phyloP scores from a whole-genome alignment of 2,329 filamentous ascomycete genomes.

The Xenoacremonium recifei region DNA sequence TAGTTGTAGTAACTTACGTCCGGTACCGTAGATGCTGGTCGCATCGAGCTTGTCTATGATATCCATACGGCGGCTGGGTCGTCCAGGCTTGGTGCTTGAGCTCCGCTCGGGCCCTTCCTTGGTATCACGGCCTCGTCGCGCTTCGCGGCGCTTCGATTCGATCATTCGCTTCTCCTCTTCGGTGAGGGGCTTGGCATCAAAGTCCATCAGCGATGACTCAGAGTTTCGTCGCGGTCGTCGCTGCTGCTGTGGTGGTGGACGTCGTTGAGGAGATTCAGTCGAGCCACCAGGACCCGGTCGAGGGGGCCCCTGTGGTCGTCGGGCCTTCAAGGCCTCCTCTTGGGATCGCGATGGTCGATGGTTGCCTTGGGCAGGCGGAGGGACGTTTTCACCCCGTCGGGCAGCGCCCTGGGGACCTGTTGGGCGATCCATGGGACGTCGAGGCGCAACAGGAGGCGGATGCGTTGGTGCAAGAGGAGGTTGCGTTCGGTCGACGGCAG shows the following conservation, averaged over 20 bases:
- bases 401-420: conserved; percentile 13
- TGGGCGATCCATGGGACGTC: conserved; percentile 32
- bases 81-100: conserved; percentile 42
- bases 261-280: conserved; percentile 40
- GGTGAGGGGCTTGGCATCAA: conserved; percentile 55
- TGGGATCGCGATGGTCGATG: conserved; percentile 66
- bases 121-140: conserved; percentile 20
- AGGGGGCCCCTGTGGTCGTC: conserved; percentile 35
- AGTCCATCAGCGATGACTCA: conserved; percentile 69
- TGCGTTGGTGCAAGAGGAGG: no score
- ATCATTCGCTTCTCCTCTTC: conserved; percentile 49
- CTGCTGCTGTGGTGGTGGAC: conserved; percentile 32
- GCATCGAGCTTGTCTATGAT: conserved; percentile 96
- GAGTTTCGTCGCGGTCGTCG: conserved; percentile 70
- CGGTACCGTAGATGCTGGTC: conserved; percentile 91
- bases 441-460: conserved; percentile 36
- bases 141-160: conserved; percentile 32
- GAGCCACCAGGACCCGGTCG: conserved; percentile 27
- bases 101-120: conserved; percentile 37
- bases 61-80: conserved; percentile 62
- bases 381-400: conserved; percentile 43
- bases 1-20: conserved; percentile 58
- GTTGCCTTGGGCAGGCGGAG: conserved; percentile 37
- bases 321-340: conserved; percentile 60
- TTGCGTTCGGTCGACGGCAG: conserved; percentile 34